Evolutionary conservation across 768 basidiomycete genomes (phyloP).

Genomic region (Suillus subalutaceus): DNA sequence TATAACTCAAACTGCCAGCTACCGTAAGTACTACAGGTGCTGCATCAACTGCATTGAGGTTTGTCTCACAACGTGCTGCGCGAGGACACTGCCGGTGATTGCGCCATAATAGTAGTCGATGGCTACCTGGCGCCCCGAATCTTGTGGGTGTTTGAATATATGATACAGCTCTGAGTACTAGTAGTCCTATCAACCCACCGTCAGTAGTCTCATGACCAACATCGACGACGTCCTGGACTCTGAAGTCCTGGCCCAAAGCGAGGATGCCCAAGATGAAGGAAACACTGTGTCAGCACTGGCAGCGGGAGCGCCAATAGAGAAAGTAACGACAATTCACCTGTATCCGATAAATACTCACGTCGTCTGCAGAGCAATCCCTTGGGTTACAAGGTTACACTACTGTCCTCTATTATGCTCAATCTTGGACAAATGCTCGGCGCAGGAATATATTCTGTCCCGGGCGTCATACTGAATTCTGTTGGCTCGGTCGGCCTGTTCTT

Average conservation of each 20-base stretch:
- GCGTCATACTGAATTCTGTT: constrained; percentile 8
- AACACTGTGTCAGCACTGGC: neutral
- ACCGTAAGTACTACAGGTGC: too few relatives aligned
- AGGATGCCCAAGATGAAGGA: neutral
- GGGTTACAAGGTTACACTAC: constrained; percentile 12
- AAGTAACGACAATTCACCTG: neutral
- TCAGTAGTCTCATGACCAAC: neutral
- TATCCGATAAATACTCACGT: neutral
- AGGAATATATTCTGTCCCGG: constrained; percentile 13
- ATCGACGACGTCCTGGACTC: neutral
- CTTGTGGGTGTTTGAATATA: too few relatives aligned
- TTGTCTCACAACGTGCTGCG: too few relatives aligned
- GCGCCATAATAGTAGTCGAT: neutral
- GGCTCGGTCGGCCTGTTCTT: constrained; percentile 8
- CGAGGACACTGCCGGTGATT: neutral
- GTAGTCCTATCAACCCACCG: neutral
- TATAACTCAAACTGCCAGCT: too few relatives aligned
- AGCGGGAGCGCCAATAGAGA: constrained; percentile 7
- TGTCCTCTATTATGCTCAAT: constrained; percentile 12
- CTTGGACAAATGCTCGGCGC: constrained; percentile 9
- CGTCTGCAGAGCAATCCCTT: constrained; percentile 8
- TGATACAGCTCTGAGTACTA: neutral
- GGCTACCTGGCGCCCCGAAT: neutral
- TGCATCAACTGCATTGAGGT: too few relatives aligned
- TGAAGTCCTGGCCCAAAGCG: neutral